Evolutionary conservation across 495 filamentous ascomycete genomes (phyloP), one percentile per base, ranked within the genome.

Genomic region (Penicillium daleae): DNA sequence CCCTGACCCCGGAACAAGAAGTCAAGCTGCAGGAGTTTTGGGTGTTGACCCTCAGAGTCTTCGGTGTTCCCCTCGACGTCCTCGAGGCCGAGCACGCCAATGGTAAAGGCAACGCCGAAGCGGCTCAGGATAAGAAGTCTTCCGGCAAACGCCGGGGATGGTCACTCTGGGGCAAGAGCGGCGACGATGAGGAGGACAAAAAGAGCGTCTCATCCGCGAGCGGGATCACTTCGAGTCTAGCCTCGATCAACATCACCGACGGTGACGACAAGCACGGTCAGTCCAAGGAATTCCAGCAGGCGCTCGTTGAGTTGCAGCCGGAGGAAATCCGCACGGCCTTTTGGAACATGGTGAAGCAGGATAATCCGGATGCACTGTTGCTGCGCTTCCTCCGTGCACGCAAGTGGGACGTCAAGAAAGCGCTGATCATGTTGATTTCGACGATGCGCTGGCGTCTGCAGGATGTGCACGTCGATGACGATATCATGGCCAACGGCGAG

Each of bases 261-360:
- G 81, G 81, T 26, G 89, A 97, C 59, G 96, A 98, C 76, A 98
- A 99, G 79, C 93, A 96, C 74, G 92, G 92, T 31, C 92, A 94
- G 71, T 89, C 84, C 5, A 94, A 94, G 79, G 87, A 91, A 24
- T 98, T 92, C 74, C 85, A 91, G 64, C 85, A 92, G 31, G 90
- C 92, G 0, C 75, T 98, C 3, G 87, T 88, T 15, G 89, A 83
- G 42, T 83, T 91, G 65, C 78, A 87, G 4, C 92, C 94, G 3
- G 91, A 93, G 65, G 83, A 89, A 53, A 84, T 99, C 63, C 85
- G 95, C 29, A 80, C 82, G 2, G 88, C 92, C 3, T 92, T 97
- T 76, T 99, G 95, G 95, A 85, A 81, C 60, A 97, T 99, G 95
- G 87, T 94, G 35, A 98, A 98, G 79, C 90, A 92, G 66, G 96